Evolutionary conservation across 2,329 filamentous ascomycete genomes (phyloP), one percentile per base, ranked within the genome.

Genomic region (Xylaria sp.): DNA sequence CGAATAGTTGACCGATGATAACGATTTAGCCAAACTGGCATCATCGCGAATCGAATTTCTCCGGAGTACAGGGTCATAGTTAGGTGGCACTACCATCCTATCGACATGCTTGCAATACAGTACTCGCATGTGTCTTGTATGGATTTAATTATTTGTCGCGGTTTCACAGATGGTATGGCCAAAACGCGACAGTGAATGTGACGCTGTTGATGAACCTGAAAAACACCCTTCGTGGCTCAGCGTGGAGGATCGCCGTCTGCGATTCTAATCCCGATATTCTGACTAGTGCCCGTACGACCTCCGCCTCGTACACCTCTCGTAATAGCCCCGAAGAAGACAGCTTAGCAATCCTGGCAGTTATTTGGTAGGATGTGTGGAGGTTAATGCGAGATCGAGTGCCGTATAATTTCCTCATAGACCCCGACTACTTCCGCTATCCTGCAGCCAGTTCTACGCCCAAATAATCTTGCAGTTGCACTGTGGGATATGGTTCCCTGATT

Each of bases 301-400:
- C 63, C 52, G 37, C 39, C 65, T 68, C 12, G n/a, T 39, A 58
- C 44, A 46, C 34, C 50, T 51, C 28, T 51, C 8, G 15, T 32
- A 59, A 57, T 39, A 18, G 10, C 6, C 23, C 25, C 20, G 23
- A 23, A 51, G n/a, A 41, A 55, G 18, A 63, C 39, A 50, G 50
- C 28, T 54, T 37, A 37, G n/a, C 9, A 54, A 37, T 2, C 52
- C 37, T 25, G 58, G 18, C 34, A 60, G 25, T 61, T 61, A 66
- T 61, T 51, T 57, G 28, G 32, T 20, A 13, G 48, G 32, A 20
- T 68, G 65, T 62, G 66, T 66, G 18, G 54, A 15, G 28, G 25
- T 41, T 25, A 50, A 67, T 71, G 66, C 66, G 63, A 71, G 69
- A 71, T 71, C 51, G 15, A 69, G 59, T 63, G 62, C 25, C 55